Conservation (phyloP, 805 yeast species). For the Cyberlindnera xishuangbannaensis region DNA sequence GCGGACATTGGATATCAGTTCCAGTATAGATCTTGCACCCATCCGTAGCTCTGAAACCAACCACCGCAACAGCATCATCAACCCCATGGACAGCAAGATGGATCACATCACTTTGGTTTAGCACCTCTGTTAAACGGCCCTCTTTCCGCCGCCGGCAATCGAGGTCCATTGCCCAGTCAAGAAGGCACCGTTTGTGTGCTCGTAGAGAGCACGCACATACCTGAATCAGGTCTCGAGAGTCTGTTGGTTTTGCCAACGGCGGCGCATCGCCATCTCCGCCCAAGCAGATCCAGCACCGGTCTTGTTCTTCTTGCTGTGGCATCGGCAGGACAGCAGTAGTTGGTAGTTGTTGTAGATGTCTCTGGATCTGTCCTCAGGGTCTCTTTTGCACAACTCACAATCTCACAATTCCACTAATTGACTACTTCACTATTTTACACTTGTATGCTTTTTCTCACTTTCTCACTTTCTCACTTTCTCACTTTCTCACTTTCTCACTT, state of each 20-base stretch:
- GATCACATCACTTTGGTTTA: not conserved
- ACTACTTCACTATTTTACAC: too few species aligned
- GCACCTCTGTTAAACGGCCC: not conserved
- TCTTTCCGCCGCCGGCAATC: conserved; percentile 2
- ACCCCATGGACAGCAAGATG: not conserved
- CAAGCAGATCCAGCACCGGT: conserved; percentile 12
- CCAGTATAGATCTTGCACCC: conserved; percentile 5
- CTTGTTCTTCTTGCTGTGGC: conserved; percentile 1
- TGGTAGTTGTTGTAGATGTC: too few species aligned
- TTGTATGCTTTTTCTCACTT: too few species aligned
- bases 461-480: too few species aligned
- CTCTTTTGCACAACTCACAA: too few species aligned
- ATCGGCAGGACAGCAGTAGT: not conserved
- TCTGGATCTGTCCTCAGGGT: too few species aligned
- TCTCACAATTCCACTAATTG: too few species aligned
- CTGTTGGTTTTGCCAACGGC: conserved; percentile 2
- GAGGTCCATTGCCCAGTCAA: conserved; percentile 9
- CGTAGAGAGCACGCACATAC: conserved; percentile 7
- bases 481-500: too few species aligned
- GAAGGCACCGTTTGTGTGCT: conserved; percentile 9
- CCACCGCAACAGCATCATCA: conserved; percentile 1
- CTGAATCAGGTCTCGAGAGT: conserved; percentile 5
- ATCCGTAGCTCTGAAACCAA: conserved; percentile 2
- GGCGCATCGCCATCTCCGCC: conserved; percentile 8
- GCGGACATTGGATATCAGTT: conserved; percentile 8